Percentiles rank a stretch among this genome's conserved stretches.
phyloP scores from a whole-genome alignment of 192 early-diverging fungal genomes.

The Coemansia sp. region DNA sequence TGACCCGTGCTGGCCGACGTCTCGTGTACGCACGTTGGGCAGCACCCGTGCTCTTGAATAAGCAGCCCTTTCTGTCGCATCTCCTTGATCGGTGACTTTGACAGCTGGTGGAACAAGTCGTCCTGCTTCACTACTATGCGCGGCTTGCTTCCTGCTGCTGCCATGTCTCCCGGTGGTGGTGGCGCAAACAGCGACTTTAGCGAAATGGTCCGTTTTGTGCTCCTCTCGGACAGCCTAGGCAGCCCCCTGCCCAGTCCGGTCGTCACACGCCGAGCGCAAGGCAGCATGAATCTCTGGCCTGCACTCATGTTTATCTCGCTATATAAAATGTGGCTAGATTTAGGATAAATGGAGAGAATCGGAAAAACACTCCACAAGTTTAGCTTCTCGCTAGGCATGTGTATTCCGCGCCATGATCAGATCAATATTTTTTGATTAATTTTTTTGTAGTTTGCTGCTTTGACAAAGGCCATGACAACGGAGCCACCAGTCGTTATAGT shows the following conservation, averaged over 20 bases:
- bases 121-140: slow-evolving; percentile 38
- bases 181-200: slow-evolving; percentile 51
- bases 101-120: slow-evolving; percentile 70
- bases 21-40: slow-evolving; percentile 67
- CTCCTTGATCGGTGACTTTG: slow-evolving; percentile 66
- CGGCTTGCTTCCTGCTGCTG: slow-evolving; percentile 10
- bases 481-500: not conserved
- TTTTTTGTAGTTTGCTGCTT: not conserved
- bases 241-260: not conserved
- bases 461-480: not conserved
- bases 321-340: not conserved
- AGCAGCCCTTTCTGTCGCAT: slow-evolving; percentile 64
- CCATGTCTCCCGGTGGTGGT: slow-evolving; percentile 23
- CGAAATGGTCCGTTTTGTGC: slow-evolving; percentile 25
- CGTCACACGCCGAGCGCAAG: not conserved
- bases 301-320: not conserved
- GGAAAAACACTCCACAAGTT: not conserved
- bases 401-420: not conserved
- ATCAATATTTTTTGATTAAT: not conserved
- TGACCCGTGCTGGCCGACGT: slow-evolving; percentile 27
- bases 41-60: slow-evolving; percentile 65
- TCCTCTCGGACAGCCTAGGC: not conserved
- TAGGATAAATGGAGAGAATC: not conserved
- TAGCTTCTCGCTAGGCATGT: not conserved
- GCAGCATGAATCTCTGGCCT: not conserved